Conservation (phyloP, 129 eudicot species). For the Smallanthus sonchifolius region DNA sequence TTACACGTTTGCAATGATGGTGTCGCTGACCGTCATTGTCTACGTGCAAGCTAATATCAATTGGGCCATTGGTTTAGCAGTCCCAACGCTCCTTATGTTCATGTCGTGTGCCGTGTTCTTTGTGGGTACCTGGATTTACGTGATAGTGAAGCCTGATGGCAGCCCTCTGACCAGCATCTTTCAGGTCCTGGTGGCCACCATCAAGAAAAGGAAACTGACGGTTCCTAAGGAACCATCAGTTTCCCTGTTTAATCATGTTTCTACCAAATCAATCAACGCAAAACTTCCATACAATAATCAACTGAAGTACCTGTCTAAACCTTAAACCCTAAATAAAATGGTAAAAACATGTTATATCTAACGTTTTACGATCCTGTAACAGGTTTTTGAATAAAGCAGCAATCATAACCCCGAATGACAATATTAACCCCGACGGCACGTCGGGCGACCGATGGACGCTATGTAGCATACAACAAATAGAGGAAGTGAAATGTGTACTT, state of each 20-base stretch:
- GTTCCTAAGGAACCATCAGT: constrained; percentile 33
- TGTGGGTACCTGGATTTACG: constrained; percentile 40
- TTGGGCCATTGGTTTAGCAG: constrained; percentile 51
- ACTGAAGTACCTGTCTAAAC: constrained; percentile 31
- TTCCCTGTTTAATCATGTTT: constrained; percentile 29
- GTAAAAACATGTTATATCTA: background rate
- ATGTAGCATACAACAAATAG: constrained; percentile 63
- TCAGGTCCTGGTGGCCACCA: constrained; percentile 40
- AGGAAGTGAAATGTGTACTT: constrained; percentile 60
- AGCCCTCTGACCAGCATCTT: constrained; percentile 41
- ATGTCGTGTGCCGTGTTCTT: constrained; percentile 40
- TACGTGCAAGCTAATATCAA: constrained; percentile 41
- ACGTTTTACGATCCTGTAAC: constrained; percentile 4
- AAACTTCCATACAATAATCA: constrained; percentile 48
- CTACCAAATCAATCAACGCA: constrained; percentile 37
- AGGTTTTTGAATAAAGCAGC: constrained; percentile 59
- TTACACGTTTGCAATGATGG: constrained; percentile 48
- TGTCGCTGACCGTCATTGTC: constrained; percentile 42
- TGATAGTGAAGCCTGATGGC: constrained; percentile 39
- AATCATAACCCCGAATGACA: constrained; percentile 43
- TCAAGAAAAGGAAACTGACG: constrained; percentile 36
- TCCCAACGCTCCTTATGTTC: constrained; percentile 47
- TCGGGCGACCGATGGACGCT: constrained; percentile 55
- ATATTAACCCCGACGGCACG: constrained; percentile 49
- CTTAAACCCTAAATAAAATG: background rate